Percentiles rank a stretch among this genome's conserved stretches.
phyloP scores from a whole-genome alignment of 805 yeast species.

The Scheffersomyces amazonensis region DNA sequence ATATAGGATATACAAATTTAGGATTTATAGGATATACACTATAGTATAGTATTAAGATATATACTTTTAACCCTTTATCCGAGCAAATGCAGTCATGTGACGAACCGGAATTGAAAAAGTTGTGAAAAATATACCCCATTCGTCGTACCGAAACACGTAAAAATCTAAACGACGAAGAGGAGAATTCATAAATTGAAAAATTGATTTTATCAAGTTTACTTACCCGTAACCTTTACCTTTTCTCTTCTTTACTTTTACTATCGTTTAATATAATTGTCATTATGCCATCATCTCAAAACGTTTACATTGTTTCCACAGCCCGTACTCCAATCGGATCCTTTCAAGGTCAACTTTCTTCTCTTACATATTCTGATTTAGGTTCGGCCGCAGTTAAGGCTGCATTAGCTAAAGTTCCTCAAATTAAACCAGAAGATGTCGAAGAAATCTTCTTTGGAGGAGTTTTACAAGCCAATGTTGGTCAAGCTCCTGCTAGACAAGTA shows the following conservation, averaged over 20 bases:
- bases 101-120: too few relatives aligned
- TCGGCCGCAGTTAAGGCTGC: constrained; percentile 91
- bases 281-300: constrained; percentile 28
- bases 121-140: too few relatives aligned
- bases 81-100: too few relatives aligned
- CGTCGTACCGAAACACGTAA: too few relatives aligned
- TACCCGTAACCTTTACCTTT: not conserved
- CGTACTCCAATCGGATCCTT: constrained; percentile 97
- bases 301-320: constrained; percentile 85
- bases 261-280: not conserved
- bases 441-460: constrained; percentile 94
- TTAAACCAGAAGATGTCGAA: constrained; percentile 75
- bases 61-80: too few relatives aligned
- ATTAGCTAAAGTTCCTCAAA: constrained; percentile 74
- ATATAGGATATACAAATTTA: too few relatives aligned
- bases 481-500: constrained; percentile 97
- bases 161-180: too few relatives aligned
- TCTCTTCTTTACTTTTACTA: not conserved
- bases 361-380: constrained; percentile 83
- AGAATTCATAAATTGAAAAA: too few relatives aligned
- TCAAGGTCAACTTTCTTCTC: constrained; percentile 77
- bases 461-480: constrained; percentile 89
- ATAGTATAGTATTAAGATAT: too few relatives aligned
- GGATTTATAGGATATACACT: too few relatives aligned
- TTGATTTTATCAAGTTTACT: too few relatives aligned